Conservation (phyloP, 2,329 filamentous ascomycete species). For the Grosmannia penicillata region DNA sequence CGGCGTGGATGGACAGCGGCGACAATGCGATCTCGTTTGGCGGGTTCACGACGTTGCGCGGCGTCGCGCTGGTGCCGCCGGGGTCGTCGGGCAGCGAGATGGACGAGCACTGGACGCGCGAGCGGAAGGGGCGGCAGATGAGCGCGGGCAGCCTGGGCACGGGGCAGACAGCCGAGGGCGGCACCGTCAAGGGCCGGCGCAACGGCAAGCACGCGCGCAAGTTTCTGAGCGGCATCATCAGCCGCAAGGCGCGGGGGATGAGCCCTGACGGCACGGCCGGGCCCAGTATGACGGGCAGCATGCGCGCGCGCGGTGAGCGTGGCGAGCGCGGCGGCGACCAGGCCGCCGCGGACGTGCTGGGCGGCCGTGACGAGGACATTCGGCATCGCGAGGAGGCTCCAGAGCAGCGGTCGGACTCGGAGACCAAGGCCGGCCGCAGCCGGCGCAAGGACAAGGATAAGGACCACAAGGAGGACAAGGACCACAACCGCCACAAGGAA, state of each 20-base stretch:
- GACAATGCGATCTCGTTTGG: too few species aligned
- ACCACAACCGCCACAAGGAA: not conserved
- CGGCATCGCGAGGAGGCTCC: not conserved
- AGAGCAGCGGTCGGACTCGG: not conserved
- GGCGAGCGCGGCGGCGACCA: not conserved
- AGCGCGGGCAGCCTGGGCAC: constrained; percentile 11
- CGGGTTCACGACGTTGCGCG: not conserved
- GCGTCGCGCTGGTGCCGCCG: constrained; percentile 17
- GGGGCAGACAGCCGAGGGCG: constrained; percentile 15
- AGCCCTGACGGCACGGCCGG: constrained; percentile 18
- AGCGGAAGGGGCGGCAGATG: constrained; percentile 11
- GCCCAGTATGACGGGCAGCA: too few species aligned
- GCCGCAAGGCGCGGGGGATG: constrained; percentile 15
- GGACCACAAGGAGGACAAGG: not conserved
- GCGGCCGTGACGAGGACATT: not conserved
- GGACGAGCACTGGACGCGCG: constrained; percentile 16
- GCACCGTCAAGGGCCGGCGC: constrained; percentile 20
- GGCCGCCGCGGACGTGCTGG: not conserved
- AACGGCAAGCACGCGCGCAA: constrained; percentile 25
- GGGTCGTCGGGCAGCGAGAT: constrained; percentile 37
- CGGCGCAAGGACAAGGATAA: not conserved
- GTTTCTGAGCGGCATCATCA: constrained; percentile 27
- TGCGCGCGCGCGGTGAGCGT: too few species aligned
- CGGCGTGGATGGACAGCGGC: constrained; percentile 6
- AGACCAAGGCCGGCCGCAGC: not conserved